phyloP scores from a whole-genome alignment of 1,284 basidiomycete genomes.

The Cerrena zonata region DNA sequence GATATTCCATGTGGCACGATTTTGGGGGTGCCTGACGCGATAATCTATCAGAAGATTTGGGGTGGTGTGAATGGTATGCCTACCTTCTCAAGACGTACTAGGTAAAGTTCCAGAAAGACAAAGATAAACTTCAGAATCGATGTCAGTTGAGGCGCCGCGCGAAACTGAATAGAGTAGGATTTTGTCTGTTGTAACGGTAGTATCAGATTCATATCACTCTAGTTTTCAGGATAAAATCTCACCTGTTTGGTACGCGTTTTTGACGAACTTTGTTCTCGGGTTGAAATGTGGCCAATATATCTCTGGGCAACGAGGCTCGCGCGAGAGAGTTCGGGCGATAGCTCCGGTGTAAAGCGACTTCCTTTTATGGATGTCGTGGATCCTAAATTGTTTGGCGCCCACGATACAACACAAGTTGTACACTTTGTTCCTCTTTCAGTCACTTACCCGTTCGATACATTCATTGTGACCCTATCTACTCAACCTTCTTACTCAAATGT shows the following conservation, averaged over 20 bases:
- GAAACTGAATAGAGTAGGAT: no score
- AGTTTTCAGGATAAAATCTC: no score
- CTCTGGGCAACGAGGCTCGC: background rate
- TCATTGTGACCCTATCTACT: no score
- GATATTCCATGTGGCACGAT: constrained; percentile 34
- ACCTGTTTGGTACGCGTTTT: no score
- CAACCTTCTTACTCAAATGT: background rate
- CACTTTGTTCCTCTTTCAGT: background rate
- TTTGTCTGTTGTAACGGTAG: no score
- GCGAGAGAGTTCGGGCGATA: background rate
- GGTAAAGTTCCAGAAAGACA: background rate
- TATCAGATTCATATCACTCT: no score
- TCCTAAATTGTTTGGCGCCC: background rate
- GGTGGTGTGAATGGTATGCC: background rate
- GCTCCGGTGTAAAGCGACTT: background rate
- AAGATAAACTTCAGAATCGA: background rate
- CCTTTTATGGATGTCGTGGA: background rate
- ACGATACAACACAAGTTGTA: background rate
- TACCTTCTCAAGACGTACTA: background rate
- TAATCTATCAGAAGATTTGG: background rate
- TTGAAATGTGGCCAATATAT: no score
- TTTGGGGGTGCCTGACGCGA: background rate
- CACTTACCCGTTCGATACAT: background rate
- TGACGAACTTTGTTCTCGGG: no score
- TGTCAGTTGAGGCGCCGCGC: no score